Evolutionary conservation across 192 early-diverging fungal species (phyloP), one percentile per base, ranked within the genome.

Genomic region (Chytriomyces confervae): DNA sequence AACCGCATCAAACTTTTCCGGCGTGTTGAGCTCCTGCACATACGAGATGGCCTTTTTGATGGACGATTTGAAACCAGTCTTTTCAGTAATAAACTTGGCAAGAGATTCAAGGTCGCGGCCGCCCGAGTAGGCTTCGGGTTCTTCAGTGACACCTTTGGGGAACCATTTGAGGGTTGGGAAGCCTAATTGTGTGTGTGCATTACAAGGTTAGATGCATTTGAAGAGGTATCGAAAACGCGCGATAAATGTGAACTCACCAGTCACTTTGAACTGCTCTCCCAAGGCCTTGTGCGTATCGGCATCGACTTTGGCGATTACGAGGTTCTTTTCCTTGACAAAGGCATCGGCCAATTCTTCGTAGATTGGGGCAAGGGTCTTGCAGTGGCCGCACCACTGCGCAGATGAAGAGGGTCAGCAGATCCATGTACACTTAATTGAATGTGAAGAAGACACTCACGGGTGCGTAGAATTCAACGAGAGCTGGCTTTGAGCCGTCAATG

Each of bases 121-220:
- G 60, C 89, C 87, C 9, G 77, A 80, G 83, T 97, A 98, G 67
- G 93, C 94, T 73, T 93, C 91, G 62, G 93, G 92, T 47, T 78
- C 86, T 49, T 87, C 84, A 9, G 88, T 86, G 57, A 84, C 85
- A 75, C 92, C 94, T 79, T 94, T 95, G 76, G 94, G 89, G 90
- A 98, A 96, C 91, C 93, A 95, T 83, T 96, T 97, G 78, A 97
- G 85, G 6, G 95, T 97, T 7, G 95, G 95, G 85, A 94, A 97
- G 6, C 95, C 86, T 36, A 53, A 76, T 27, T 27, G 24, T 0
- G 24, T 78, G 3, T 57, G 13, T 20, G 53, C 53, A 36, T 36
- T 36, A 36, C 29, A 36, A 2, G 36, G 24, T 27, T 36, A 36
- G 36, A 36, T 36, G 36, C 1, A 2, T 36, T n/a, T n/a, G n/a